Evolutionary conservation across 1,284 basidiomycete genomes (phyloP).

Genomic region (Ceratorhiza oryzae-sativae): DNA sequence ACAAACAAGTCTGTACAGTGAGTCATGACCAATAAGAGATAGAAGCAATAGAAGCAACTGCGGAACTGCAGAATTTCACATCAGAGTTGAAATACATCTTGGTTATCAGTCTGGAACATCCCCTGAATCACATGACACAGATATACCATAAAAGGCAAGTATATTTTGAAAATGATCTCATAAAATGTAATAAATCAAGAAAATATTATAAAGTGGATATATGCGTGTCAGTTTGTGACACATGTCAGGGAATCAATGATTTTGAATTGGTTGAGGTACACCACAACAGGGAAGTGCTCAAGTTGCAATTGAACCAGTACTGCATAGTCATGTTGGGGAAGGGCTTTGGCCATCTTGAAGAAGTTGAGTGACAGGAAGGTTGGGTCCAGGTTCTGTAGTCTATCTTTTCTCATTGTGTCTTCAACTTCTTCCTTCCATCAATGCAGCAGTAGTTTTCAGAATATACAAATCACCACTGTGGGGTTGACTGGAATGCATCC

Average conservation of each 20-base stretch:
- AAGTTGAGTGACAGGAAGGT: slow-evolving; percentile 5
- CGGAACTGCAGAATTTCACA: too few relatives aligned
- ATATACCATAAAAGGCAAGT: too few relatives aligned
- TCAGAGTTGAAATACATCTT: too few relatives aligned
- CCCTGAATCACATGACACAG: too few relatives aligned
- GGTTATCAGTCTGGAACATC: too few relatives aligned
- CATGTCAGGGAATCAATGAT: neutral
- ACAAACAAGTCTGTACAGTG: too few relatives aligned
- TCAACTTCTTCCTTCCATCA: slow-evolving; percentile 2
- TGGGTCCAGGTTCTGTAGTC: neutral
- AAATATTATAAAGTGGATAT: too few relatives aligned
- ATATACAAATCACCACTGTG: neutral
- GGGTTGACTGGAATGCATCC: neutral
- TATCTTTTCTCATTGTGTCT: neutral
- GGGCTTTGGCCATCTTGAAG: neutral
- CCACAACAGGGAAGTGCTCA: slow-evolving; percentile 7
- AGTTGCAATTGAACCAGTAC: slow-evolving; percentile 5
- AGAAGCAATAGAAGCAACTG: too few relatives aligned
- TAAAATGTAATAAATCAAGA: too few relatives aligned
- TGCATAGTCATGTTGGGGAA: neutral
- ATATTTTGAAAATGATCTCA: too few relatives aligned
- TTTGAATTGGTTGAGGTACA: slow-evolving; percentile 1
- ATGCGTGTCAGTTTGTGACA: too few relatives aligned
- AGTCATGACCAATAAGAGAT: too few relatives aligned
- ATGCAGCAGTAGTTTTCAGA: neutral